These are phyloP conservation scores for Zymoseptoria crescenta DNA, from an alignment of 2,329 filamentous ascomycete species.

Conservation along the genomic window DNA sequence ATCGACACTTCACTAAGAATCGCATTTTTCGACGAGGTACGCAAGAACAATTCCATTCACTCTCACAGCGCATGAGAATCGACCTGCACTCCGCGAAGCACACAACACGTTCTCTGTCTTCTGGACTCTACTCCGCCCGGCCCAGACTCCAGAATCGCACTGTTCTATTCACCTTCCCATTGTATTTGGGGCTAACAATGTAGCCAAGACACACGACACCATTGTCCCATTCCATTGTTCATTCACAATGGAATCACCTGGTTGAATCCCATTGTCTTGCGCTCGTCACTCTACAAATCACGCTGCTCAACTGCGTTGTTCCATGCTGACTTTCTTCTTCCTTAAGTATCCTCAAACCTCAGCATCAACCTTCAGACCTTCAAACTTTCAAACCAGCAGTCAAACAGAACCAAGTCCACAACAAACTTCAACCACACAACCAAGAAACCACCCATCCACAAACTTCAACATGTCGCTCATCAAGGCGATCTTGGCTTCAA, in stretches of 20 bases:
- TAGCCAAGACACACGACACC: not conserved
- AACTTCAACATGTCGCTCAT: not conserved
- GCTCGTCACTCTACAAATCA: not conserved
- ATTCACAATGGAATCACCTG: not conserved
- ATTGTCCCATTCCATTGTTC: not conserved
- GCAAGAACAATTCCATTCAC: no score
- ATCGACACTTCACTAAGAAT: not conserved
- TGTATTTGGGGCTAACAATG: not conserved
- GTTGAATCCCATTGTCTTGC: not conserved
- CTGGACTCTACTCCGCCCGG: not conserved
- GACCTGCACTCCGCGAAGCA: not conserved
- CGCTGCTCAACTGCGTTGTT: not conserved
- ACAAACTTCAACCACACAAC: not conserved
- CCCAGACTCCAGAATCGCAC: not conserved
- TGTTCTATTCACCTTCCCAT: not conserved
- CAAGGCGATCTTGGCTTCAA: conserved; percentile 35
- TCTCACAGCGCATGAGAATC: not conserved
- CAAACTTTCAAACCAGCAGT: not conserved
- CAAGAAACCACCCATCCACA: not conserved
- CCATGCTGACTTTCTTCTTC: not conserved
- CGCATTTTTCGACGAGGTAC: no score
- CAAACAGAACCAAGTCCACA: not conserved
- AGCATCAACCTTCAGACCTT: not conserved
- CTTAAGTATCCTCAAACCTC: not conserved
- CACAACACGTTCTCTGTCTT: not conserved